Base-by-base conservation (phyloP, 768 basidiomycete species). In the Leccinum boreale region DNA sequence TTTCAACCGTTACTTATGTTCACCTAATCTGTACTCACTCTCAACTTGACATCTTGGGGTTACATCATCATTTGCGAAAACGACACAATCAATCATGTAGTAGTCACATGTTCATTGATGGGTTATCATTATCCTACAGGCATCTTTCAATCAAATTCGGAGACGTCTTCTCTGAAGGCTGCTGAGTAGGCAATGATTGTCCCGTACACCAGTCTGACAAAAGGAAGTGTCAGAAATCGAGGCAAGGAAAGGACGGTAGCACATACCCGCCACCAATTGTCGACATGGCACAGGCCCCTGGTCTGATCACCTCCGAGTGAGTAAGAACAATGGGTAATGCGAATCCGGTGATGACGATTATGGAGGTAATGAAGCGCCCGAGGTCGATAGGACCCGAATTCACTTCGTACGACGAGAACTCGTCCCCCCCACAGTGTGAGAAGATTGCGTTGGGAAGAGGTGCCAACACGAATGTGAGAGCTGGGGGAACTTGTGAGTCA, bases 391-490 rank as follows among this genome's bases (percentile, higher is more conserved):
- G 81, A 39, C 86, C 85, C 11, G 85, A 74, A 59, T 78, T 77
- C 52, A 86, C 86, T 71, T 90, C 90, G 59, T 86, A 87, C 31
- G 87, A 78, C 3, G 89, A 83, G 71, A 95, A 89, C 65, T 98
- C 94, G 70, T 97, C 95, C 11, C 81, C 81, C 50, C 89, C 92
- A 73, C 94, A 97, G 72, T 94, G 88, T n/a, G 92, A 79, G 72
- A 94, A 98, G 48, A 98, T 67, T 14, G 93, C 90, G 69, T 99
- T 99, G 4, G 97, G 97, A 19, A 98, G 78, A 23, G 97, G 97
- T 1, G 97, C 97, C 65, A 98, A 80, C 33, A 98, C 90, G 73
- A 98, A 99, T 19, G 87, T 95, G 59, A 97, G 75, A 10, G 97
- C 97, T 98, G 61, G 36, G 48, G 58, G 23, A 11, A 6, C 17